phyloP scores from a whole-genome alignment of 441 rosid genomes.

The Croton setiger region DNA sequence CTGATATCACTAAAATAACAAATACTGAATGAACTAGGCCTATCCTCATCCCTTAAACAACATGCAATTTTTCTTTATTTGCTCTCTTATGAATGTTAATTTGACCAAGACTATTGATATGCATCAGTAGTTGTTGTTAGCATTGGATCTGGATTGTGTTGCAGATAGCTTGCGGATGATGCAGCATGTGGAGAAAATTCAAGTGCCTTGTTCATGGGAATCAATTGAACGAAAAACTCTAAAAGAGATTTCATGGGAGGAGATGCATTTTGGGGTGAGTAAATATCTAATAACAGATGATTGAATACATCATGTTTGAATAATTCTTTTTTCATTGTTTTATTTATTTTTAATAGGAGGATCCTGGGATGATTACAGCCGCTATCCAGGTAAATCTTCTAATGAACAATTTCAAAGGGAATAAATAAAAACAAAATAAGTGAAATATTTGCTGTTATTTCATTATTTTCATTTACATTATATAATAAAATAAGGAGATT shows the following conservation, averaged over 20 bases:
- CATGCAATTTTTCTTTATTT: neutral
- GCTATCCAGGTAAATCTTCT: slow-evolving; percentile 50
- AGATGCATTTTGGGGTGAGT: slow-evolving; percentile 57
- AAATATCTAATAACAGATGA: neutral
- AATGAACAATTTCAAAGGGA: neutral
- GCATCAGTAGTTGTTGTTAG: neutral
- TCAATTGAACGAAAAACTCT: slow-evolving; percentile 36
- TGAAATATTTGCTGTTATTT: neutral
- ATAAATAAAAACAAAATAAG: neutral
- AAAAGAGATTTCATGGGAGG: slow-evolving; percentile 64
- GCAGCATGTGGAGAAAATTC: slow-evolving; percentile 70
- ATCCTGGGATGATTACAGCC: slow-evolving; percentile 64
- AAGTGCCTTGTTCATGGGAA: slow-evolving; percentile 58
- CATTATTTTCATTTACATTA: neutral
- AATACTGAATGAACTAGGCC: too few species aligned
- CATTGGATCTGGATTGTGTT: neutral
- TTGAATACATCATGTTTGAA: neutral
- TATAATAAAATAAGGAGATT: neutral
- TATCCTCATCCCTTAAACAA: neutral
- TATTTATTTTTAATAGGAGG: slow-evolving; percentile 29
- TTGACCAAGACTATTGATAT: neutral
- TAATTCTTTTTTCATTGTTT: slow-evolving; percentile 6
- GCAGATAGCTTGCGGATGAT: slow-evolving; percentile 80
- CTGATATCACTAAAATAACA: too few species aligned
- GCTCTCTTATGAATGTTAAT: neutral